These are phyloP conservation scores for Sporothrix phasma DNA, from an alignment of 2,329 filamentous ascomycete genomes.

Conservation along the genomic window DNA sequence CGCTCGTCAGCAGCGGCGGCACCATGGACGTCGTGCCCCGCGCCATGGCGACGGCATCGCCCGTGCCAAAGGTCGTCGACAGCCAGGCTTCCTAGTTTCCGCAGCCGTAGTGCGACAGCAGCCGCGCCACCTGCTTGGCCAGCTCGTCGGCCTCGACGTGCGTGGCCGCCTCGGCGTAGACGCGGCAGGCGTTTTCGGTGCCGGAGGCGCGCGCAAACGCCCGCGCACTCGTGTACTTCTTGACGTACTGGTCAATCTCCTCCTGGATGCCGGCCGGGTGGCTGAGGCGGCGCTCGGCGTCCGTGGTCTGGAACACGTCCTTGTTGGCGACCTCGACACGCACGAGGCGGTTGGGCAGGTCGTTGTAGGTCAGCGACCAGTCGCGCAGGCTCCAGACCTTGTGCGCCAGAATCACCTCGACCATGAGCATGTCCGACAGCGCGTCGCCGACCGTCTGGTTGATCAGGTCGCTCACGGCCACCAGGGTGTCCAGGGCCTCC, in stretches of 20 bases:
- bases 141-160: constrained; percentile 85
- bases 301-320: constrained; percentile 80
- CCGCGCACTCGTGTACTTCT: constrained; percentile 81
- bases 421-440: constrained; percentile 88
- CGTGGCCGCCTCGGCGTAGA: constrained; percentile 90
- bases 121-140: constrained; percentile 68
- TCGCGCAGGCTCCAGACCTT: constrained; percentile 84
- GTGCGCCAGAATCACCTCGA: constrained; percentile 92
- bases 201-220: constrained; percentile 88
- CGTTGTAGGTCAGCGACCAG: constrained; percentile 87
- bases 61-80: not conserved
- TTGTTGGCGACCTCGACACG: constrained; percentile 84
- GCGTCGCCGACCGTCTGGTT: constrained; percentile 98
- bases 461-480: constrained; percentile 79
- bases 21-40: not conserved
- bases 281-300: constrained; percentile 81
- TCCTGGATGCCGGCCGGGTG: constrained; percentile 70
- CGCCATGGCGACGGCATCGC: not conserved
- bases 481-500: constrained; percentile 74
- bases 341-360: constrained; percentile 90
- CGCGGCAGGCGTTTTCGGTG: constrained; percentile 90
- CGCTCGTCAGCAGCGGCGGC: constrained; percentile 12
- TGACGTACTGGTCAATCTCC: constrained; percentile 77
- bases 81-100: constrained; percentile 12
- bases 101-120: constrained; percentile 53